Base-by-base conservation (phyloP, 2,329 filamentous ascomycete genomes). In the Fusarium nurragi region DNA sequence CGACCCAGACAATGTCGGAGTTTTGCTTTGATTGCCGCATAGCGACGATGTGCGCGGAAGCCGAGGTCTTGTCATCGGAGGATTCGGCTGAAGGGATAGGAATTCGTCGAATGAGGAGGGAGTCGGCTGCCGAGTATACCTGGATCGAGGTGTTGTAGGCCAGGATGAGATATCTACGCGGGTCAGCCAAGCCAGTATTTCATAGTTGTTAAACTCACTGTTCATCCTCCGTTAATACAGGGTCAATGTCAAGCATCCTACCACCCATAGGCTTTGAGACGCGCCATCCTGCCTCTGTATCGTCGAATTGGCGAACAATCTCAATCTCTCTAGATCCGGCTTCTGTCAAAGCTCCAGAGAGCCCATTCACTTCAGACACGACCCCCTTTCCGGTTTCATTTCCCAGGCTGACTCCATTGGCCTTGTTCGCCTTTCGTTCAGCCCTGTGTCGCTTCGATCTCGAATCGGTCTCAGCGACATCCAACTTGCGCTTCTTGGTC, bases 81-180 rank as follows among this genome's bases (percentile, higher is more conserved):
- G 70, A 50, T 44, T 76, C 74, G 34, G 71, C 57, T 30, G 67
- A 69, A 55, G 64, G 73, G 66, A 89, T 79, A 13, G 85, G 79
- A 45, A 97, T 89, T 54, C 88, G 87, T 67, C 92, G 88, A 41
- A 92, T 82, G 21, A 96, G 86, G 46, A 96, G 85, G 3, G 95
- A 98, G 52, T 93, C 93, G 65, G 86, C 82, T 26, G 92, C 87
- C 3, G 91, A 91, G 77, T 95, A 97, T 23, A 97, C 84, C 74
- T 93, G 90, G 51, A 97, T 82, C 11, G 90, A 89, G 25, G 86
- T 89, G 60, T 88, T 86, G 71, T 92, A 92, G 28, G 90, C 86
- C 54, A 97, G 76, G 55, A 97, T 88, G 36, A 97, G 75, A 77
- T 90, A 85, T 73, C 92, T 93, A 39, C 16, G 32, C 12, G 56